phyloP scores from a whole-genome alignment of 768 basidiomycete genomes.

The Rhodotorula sphaerocarpa region DNA sequence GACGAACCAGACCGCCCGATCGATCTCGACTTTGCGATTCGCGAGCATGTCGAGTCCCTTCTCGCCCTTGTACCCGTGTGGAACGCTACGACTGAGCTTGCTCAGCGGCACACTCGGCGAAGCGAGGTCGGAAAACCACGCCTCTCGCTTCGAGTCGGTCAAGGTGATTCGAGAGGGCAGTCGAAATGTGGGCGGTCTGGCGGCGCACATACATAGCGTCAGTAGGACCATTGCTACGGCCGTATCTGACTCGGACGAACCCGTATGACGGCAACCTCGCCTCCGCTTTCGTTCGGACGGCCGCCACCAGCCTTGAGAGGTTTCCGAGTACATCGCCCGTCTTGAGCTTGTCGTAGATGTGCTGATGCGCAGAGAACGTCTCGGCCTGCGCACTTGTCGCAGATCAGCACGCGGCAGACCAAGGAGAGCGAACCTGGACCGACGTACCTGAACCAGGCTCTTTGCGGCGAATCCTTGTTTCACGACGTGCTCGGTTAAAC shows the following conservation, averaged over 20 bases:
- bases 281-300: slow-evolving; percentile 26
- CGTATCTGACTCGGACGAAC: no score
- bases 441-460: slow-evolving; percentile 8
- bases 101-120: slow-evolving; percentile 37
- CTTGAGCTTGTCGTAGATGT: slow-evolving; percentile 37
- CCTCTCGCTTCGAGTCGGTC: slow-evolving; percentile 38
- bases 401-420: background rate
- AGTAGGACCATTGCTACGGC: no score
- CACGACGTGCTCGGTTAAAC: slow-evolving; percentile 36
- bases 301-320: slow-evolving; percentile 28
- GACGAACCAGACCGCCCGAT: slow-evolving; percentile 38
- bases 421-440: background rate
- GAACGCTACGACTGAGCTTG: slow-evolving; percentile 37
- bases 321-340: slow-evolving; percentile 24
- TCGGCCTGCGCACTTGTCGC: slow-evolving; percentile 30
- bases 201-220: no score
- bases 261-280: slow-evolving; percentile 20
- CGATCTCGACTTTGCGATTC: slow-evolving; percentile 26
- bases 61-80: slow-evolving; percentile 39
- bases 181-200: slow-evolving; percentile 36
- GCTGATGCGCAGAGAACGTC: slow-evolving; percentile 38
- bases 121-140: slow-evolving; percentile 40
- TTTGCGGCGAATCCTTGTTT: slow-evolving; percentile 35
- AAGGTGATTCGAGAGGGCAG: slow-evolving; percentile 36
- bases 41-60: slow-evolving; percentile 39